Conservation (phyloP, 345 rosid species). For the Erodium maritimum region DNA sequence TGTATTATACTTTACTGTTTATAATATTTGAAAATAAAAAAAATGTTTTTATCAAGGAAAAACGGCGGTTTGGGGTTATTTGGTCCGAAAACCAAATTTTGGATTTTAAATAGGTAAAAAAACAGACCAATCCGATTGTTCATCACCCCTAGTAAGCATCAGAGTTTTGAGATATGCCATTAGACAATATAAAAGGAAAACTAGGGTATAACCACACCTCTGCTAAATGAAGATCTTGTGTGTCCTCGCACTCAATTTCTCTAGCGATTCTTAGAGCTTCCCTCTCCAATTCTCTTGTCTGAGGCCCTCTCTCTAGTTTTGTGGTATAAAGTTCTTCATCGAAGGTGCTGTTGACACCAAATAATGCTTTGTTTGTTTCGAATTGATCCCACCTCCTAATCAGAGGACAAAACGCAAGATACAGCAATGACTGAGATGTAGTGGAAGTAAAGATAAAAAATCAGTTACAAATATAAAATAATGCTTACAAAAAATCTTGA, state of each 20-base stretch:
- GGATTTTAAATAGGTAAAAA: no score
- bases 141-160: constrained; percentile 9
- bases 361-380: constrained; percentile 53
- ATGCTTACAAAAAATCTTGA: background rate
- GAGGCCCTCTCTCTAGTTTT: constrained; percentile 62
- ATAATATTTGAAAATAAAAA: no score
- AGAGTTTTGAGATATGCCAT: constrained; percentile 2
- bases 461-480: background rate
- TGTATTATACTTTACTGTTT: no score
- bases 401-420: constrained; percentile 5
- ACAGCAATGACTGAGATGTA: background rate
- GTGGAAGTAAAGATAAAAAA: background rate
- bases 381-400: constrained; percentile 83
- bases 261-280: constrained; percentile 74
- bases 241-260: constrained; percentile 88
- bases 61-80: no score
- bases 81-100: no score
- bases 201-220: constrained; percentile 39
- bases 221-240: constrained; percentile 78
- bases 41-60: no score
- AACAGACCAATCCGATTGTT: no score
- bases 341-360: constrained; percentile 88
- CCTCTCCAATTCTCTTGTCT: constrained; percentile 49
- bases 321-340: constrained; percentile 87
- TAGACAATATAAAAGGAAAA: constrained; percentile 7